These are phyloP conservation scores for Aureobasidium sp. DNA, from an alignment of 2,329 filamentous ascomycete genomes.

Conservation along the genomic window DNA sequence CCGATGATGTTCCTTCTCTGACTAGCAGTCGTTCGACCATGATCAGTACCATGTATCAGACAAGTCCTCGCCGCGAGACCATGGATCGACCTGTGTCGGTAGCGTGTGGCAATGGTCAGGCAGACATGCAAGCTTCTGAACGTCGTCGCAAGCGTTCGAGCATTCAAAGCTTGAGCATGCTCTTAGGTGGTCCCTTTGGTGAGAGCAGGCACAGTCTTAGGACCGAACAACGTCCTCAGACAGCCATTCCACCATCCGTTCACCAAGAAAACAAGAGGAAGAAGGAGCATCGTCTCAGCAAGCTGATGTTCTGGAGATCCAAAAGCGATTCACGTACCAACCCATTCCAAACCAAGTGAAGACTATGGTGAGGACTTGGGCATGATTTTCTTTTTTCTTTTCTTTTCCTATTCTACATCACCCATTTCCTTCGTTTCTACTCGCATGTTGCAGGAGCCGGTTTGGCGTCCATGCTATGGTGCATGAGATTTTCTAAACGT, in stretches of 20 bases:
- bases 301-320: slow-evolving; percentile 73
- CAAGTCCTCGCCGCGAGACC: slow-evolving; percentile 29
- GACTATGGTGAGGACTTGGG: background rate
- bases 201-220: slow-evolving; percentile 65
- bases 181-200: slow-evolving; percentile 68
- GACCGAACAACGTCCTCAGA: slow-evolving; percentile 50
- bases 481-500: slow-evolving; percentile 2
- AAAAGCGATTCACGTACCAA: slow-evolving; percentile 29
- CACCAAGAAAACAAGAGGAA: slow-evolving; percentile 48
- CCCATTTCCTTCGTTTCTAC: slow-evolving; percentile 13
- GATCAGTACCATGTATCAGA: slow-evolving; percentile 57
- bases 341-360: slow-evolving; percentile 12
- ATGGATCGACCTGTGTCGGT: slow-evolving; percentile 15
- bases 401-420: slow-evolving; percentile 2
- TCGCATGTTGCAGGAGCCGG: slow-evolving; percentile 11
- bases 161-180: slow-evolving; percentile 66
- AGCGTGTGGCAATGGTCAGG: slow-evolving; percentile 5
- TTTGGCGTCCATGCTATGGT: slow-evolving; percentile 1
- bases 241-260: slow-evolving; percentile 48
- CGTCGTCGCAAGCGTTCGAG: slow-evolving; percentile 68
- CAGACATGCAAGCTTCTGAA: slow-evolving; percentile 24
- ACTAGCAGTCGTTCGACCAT: slow-evolving; percentile 73
- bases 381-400: background rate
- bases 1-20: slow-evolving; percentile 66
- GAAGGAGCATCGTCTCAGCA: slow-evolving; percentile 63